Percentiles rank a stretch among this genome's conserved stretches.
These are phyloP conservation scores for Metarhizium humberi DNA, from an alignment of 2,329 filamentous ascomycete species.

Conservation along the genomic window DNA sequence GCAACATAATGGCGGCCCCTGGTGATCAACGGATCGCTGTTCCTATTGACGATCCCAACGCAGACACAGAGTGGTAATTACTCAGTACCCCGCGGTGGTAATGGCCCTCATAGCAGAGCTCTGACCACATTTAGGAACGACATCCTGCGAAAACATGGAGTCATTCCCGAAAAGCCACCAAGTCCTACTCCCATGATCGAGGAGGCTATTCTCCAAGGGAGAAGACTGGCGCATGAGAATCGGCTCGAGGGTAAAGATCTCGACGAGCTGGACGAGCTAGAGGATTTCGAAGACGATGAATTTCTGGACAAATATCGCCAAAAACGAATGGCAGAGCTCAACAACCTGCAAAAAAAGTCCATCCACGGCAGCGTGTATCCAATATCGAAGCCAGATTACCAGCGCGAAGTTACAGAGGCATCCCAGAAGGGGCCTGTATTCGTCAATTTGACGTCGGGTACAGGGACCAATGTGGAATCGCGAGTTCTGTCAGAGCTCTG, in stretches of 20 bases:
- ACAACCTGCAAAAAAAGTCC: conserved; percentile 63
- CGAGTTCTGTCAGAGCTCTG: conserved; percentile 76
- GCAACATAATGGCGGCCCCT: conserved; percentile 47
- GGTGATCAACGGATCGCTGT: conserved; percentile 61
- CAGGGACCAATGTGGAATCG: conserved; percentile 77
- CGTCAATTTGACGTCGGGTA: conserved; percentile 72
- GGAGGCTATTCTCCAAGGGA: conserved; percentile 80
- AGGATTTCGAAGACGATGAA: conserved; percentile 89
- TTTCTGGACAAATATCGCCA: conserved; percentile 84
- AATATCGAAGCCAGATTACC: conserved; percentile 88
- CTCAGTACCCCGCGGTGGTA: conserved; percentile 13
- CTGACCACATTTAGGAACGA: conserved; percentile 66
- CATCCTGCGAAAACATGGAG: conserved; percentile 89
- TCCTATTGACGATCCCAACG: conserved; percentile 88
- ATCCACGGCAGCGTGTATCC: conserved; percentile 88
- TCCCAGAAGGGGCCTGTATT: conserved; percentile 61
- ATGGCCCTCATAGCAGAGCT: conserved; percentile 1
- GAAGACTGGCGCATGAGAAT: conserved; percentile 80
- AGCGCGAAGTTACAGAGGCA: conserved; percentile 82
- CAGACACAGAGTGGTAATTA: conserved; percentile 88
- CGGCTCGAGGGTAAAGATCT: conserved; percentile 88
- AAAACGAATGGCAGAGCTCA: conserved; percentile 78
- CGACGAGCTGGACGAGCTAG: conserved; percentile 85
- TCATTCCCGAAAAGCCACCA: conserved; percentile 96
- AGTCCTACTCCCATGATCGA: conserved; percentile 94